Evolutionary conservation across 371 early-diverging fungal genomes (phyloP).

Genomic region (Mucor irregularis): DNA sequence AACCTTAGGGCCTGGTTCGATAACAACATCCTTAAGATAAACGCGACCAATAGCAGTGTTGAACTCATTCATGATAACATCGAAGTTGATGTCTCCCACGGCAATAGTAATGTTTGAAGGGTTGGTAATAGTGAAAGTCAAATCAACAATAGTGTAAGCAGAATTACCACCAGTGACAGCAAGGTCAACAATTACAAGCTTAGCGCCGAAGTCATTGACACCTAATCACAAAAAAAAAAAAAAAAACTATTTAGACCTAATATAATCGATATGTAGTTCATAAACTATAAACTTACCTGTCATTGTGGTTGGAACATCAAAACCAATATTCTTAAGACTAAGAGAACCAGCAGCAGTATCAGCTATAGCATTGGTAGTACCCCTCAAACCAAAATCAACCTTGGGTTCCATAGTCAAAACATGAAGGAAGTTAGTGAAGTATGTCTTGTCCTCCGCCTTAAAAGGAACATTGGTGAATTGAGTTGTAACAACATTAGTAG

Average conservation of each 20-base stretch:
- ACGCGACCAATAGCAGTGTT: constrained; percentile 39
- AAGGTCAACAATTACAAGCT: constrained; percentile 36
- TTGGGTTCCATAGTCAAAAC: constrained; percentile 44
- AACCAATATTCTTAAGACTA: constrained; percentile 46
- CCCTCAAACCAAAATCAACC: constrained; percentile 51
- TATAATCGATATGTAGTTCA: too few species aligned
- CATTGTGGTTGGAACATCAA: constrained; percentile 50
- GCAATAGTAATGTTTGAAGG: constrained; percentile 58
- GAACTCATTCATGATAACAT: constrained; percentile 38
- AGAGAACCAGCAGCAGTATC: constrained; percentile 56
- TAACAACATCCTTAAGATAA: constrained; percentile 36
- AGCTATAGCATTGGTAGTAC: constrained; percentile 51
- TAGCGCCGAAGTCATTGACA: constrained; percentile 45
- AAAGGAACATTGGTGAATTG: constrained; percentile 53
- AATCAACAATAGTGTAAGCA: constrained; percentile 35
- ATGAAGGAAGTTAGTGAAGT: constrained; percentile 52
- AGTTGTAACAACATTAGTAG: constrained; percentile 44
- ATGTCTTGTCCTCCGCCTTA: constrained; percentile 31
- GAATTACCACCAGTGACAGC: constrained; percentile 45
- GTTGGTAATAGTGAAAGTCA: constrained; percentile 43
- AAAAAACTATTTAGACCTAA: too few species aligned
- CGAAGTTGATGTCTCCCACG: constrained; percentile 51
- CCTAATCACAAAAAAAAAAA: constrained; percentile 23
- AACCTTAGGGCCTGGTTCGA: constrained; percentile 50
- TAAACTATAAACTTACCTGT: constrained; percentile 42